Conservation (phyloP, 2,329 filamentous ascomycete species). For the Penicillium thymicola region DNA sequence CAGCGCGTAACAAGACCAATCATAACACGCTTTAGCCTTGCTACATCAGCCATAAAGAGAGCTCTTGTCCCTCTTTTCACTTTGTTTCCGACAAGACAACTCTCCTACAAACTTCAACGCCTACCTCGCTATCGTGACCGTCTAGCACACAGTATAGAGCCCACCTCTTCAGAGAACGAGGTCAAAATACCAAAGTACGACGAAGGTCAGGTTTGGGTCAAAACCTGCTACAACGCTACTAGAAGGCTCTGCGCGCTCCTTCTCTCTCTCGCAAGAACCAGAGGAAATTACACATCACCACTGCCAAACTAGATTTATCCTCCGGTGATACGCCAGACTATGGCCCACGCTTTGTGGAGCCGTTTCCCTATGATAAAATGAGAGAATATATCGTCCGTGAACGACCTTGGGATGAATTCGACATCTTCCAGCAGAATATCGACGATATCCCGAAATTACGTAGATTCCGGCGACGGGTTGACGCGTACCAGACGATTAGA, state of each 20-base stretch:
- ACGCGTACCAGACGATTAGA: background rate
- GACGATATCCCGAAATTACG: rapidly evolving
- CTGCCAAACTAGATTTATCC: background rate
- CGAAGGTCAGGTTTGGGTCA: background rate
- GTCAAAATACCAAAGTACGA: background rate
- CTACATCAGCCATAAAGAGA: background rate
- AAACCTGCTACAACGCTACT: background rate
- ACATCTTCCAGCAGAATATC: background rate
- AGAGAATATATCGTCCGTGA: background rate
- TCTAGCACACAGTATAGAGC: background rate
- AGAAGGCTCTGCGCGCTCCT: background rate
- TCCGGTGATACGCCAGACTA: background rate
- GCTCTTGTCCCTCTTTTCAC: background rate
- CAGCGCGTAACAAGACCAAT: background rate
- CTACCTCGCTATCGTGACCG: background rate
- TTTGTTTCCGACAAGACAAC: background rate
- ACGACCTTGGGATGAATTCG: background rate
- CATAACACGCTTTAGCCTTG: background rate
- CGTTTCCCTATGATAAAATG: background rate
- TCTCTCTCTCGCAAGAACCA: background rate
- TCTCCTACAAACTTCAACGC: too few relatives aligned
- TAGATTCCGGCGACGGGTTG: background rate
- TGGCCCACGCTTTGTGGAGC: background rate
- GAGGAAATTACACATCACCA: background rate
- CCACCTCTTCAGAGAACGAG: background rate